A percentile compares a stretch with the other conserved stretches of the same genome.
These are phyloP conservation scores for Dichomitus squalens DNA, from an alignment of 1,284 basidiomycete genomes.

Conservation along the genomic window DNA sequence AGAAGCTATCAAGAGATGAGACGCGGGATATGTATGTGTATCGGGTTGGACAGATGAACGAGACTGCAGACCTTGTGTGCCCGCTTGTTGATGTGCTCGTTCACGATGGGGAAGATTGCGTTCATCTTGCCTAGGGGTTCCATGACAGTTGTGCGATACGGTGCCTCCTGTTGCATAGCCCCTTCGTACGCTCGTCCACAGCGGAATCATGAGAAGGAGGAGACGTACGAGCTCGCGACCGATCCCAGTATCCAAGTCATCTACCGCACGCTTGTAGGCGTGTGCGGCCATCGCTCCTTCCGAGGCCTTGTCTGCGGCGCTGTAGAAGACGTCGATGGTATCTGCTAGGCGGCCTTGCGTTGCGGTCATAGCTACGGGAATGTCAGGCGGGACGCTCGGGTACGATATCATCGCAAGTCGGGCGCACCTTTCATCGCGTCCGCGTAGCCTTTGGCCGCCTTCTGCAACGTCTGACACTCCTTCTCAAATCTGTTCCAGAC, in stretches of 20 bases:
- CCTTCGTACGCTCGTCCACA: not conserved
- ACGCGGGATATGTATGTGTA: not conserved
- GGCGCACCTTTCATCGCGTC: constrained; percentile 86
- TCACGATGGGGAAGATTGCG: constrained; percentile 92
- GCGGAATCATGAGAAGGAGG: not conserved
- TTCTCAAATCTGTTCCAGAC: constrained; percentile 78
- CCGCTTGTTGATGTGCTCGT: constrained; percentile 92
- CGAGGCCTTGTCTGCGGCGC: constrained; percentile 79
- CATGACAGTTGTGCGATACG: constrained; percentile 92
- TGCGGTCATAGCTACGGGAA: constrained; percentile 78
- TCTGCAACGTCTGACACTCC: constrained; percentile 89
- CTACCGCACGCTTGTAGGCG: constrained; percentile 93
- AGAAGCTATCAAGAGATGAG: constrained; percentile 62
- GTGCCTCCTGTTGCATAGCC: constrained; percentile 69
- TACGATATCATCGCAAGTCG: constrained; percentile 24
- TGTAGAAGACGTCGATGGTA: constrained; percentile 93
- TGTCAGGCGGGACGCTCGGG: not conserved
- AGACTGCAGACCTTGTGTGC: constrained; percentile 85
- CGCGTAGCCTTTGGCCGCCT: constrained; percentile 93
- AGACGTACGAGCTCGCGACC: constrained; percentile 79
- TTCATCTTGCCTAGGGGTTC: constrained; percentile 97
- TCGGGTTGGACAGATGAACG: not conserved
- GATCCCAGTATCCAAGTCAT: constrained; percentile 89
- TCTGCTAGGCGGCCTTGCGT: constrained; percentile 95
- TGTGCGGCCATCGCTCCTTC: constrained; percentile 97